These are phyloP conservation scores for Myrica gale DNA, from an alignment of 306 rosid species.

Conservation along the genomic window DNA sequence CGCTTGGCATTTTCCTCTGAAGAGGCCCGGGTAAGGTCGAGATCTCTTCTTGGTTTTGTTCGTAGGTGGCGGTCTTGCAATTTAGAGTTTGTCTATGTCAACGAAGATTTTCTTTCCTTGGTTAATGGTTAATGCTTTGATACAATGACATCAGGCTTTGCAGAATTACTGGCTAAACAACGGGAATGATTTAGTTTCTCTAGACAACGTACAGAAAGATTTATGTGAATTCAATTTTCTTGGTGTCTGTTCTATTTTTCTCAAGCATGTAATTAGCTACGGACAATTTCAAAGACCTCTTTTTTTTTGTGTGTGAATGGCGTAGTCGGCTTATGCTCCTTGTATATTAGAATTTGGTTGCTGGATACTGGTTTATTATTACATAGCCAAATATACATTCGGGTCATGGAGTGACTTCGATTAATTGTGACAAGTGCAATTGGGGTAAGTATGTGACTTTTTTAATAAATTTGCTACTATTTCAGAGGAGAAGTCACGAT, in stretches of 20 bases:
- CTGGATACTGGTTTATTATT: not conserved
- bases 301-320: not conserved
- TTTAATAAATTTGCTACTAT: not conserved
- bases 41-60: not conserved
- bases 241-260: not conserved
- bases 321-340: not conserved
- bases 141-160: no score
- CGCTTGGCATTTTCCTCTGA: not conserved
- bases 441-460: not conserved
- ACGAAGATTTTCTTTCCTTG: not conserved
- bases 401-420: not conserved
- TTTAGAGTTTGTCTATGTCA: not conserved
- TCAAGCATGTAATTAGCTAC: not conserved
- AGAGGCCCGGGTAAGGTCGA: not conserved
- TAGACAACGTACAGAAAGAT: no score
- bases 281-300: not conserved
- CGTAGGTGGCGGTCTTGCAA: conserved; percentile 25
- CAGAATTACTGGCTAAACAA: no score
- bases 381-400: not conserved
- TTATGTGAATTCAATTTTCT: not conserved
- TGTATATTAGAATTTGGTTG: not conserved
- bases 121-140: no score
- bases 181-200: no score
- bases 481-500: not conserved
- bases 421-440: not conserved